These are phyloP conservation scores for Medicago arabica DNA, from an alignment of 306 rosid species.

Conservation along the genomic window DNA sequence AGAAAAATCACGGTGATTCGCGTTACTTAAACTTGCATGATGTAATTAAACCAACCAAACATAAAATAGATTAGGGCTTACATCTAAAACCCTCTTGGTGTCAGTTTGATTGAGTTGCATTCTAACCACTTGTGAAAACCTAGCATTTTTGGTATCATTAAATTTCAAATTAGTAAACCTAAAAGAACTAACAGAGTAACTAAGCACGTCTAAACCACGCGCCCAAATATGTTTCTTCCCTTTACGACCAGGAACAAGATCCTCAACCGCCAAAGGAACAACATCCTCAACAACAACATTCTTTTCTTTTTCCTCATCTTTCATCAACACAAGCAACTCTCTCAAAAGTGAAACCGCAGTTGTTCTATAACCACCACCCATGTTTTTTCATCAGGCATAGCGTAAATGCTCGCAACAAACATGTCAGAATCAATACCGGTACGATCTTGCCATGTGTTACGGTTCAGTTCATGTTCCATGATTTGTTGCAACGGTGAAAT, in stretches of 20 bases:
- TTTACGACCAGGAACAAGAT: constrained; percentile 48
- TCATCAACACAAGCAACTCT: constrained; percentile 46
- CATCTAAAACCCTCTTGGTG: constrained; percentile 53
- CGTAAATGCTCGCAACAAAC: constrained; percentile 50
- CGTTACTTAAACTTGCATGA: no score
- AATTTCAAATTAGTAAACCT: constrained; percentile 58
- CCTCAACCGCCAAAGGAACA: constrained; percentile 51
- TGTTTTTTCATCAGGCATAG: constrained; percentile 12
- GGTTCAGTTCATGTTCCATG: constrained; percentile 61
- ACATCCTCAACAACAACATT: background rate
- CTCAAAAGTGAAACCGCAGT: constrained; percentile 55
- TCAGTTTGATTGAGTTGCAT: constrained; percentile 48
- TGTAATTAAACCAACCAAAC: no score
- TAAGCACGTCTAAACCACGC: constrained; percentile 59
- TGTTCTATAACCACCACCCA: constrained; percentile 54
- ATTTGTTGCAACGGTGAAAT: constrained; percentile 56
- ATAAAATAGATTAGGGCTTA: constrained; percentile 24
- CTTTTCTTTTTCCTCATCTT: background rate
- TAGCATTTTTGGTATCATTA: constrained; percentile 38
- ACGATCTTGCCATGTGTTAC: constrained; percentile 43
- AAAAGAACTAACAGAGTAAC: constrained; percentile 60
- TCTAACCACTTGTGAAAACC: constrained; percentile 61
- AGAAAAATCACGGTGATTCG: no score
- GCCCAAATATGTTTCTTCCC: constrained; percentile 54
- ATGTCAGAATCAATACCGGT: constrained; percentile 14